These are phyloP conservation scores for Pseudogymnoascus sp. DNA, from an alignment of 2,329 filamentous ascomycete species.

Conservation along the genomic window DNA sequence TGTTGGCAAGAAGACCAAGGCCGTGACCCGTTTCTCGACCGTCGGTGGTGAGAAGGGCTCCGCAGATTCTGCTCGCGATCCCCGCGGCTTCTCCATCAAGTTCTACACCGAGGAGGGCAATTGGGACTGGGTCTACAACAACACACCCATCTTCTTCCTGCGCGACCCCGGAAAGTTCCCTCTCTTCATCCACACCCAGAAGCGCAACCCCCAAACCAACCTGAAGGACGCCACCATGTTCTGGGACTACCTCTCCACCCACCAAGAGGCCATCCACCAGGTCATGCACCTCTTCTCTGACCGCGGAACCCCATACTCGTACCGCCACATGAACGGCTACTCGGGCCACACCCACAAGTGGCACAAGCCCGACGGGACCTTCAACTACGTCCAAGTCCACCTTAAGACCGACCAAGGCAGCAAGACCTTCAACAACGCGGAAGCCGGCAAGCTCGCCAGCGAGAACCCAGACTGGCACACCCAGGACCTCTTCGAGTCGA, in stretches of 20 bases:
- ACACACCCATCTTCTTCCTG: constrained; percentile 72
- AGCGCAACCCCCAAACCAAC: constrained; percentile 67
- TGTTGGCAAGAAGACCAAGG: constrained; percentile 62
- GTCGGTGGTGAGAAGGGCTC: constrained; percentile 64
- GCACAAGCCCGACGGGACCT: constrained; percentile 58
- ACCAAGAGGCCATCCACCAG: constrained; percentile 58
- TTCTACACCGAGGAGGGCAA: constrained; percentile 66
- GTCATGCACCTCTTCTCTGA: constrained; percentile 62
- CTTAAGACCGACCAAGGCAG: constrained; percentile 57
- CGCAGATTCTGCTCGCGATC: constrained; percentile 61
- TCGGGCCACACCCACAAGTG: constrained; percentile 63
- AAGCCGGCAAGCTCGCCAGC: constrained; percentile 47
- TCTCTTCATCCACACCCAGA: constrained; percentile 71
- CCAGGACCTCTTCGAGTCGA: constrained; percentile 59
- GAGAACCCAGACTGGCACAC: constrained; percentile 58
- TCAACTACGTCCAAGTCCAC: constrained; percentile 61
- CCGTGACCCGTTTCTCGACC: constrained; percentile 64
- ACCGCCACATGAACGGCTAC: constrained; percentile 63
- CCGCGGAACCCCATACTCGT: constrained; percentile 59
- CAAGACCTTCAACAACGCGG: constrained; percentile 53
- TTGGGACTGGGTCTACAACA: constrained; percentile 71
- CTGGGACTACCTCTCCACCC: constrained; percentile 42
- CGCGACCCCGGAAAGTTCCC: constrained; percentile 71
- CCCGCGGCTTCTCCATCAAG: constrained; percentile 63
- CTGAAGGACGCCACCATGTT: constrained; percentile 53